Base-by-base conservation (phyloP, 2,329 filamentous ascomycete genomes). In the Lasiodiplodia citricola region DNA sequence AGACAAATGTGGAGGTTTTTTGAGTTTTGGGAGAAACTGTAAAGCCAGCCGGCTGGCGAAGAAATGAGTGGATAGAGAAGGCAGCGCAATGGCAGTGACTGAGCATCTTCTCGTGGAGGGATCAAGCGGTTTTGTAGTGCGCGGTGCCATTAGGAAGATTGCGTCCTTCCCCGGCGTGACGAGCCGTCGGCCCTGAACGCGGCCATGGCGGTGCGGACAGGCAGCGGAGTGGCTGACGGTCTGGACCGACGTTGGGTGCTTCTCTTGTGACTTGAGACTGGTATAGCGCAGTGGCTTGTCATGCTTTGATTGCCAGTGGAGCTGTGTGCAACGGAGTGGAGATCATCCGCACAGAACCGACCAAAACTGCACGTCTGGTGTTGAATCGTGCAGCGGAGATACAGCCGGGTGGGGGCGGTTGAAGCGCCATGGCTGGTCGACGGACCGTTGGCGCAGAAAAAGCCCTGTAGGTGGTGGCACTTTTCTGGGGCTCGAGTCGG, bases 331-430 rank as follows among this genome's bases (percentile, higher is more conserved):
- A n/a, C 28, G 18, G 6, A 25, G 28, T 28, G 28, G 23, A 63
- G 44, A 31, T 52, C 25, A 38, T 38, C 25, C 18, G 14, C 21
- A n/a, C 28, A 18, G 28, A 18, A n/a, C 21, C n/a, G 8, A 18
- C 35, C 13, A 41, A 38, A 25, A 18, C 16, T 35, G 21, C 7
- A 8, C 16, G 57, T 18, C 31, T 62, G 57, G 57, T 62, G 57
- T 62, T 62, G 57, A 62, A 41, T 62, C 57, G 57, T 13, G 56
- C 41, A 47, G 56, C 56, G 56, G 37, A 21, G 44, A 7, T 37
- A 23, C 23, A 25, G 56, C 21, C 8, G n/a, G 56, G 38, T 60
- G 25, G 21, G 56, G 56, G 56, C 37, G 56, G 23, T 8, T 28
- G 38, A 25, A 8, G 23, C 13, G 11, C 35, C 56, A 47, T 60